Base-by-base conservation (phyloP, 2,329 filamentous ascomycete species). In the Penicillium italicum region DNA sequence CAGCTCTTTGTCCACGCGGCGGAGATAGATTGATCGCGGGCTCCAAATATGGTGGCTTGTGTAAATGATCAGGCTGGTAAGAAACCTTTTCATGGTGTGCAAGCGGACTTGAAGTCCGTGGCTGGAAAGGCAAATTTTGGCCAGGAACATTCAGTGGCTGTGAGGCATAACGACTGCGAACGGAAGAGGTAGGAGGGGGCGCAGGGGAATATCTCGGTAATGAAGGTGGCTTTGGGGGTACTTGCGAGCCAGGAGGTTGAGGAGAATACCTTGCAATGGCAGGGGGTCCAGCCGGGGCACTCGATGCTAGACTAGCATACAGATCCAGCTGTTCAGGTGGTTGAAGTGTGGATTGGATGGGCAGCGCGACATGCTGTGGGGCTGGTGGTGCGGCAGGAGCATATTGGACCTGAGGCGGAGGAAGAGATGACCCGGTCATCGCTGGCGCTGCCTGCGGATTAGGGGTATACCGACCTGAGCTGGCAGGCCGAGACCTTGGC, bases 61-160 rank as follows among this genome's bases (percentile, higher is more conserved):
- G 57, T 20, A 52, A 42, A 26, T 56, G 55, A n/a, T 66, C 62
- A 1, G 66, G 62, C 40, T 69, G 69, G 48, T 73, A 72, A 7
- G 69, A 71, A 31, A 62, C 60, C 52, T 72, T 74, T 46, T 74
- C 72, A 51, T 77, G 80, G 47, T 81, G 79, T 31, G 84, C 84
- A 16, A 87, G 74, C 16, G 84, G 84, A 68, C 84, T 86, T n/a
- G 84, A 86, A 7, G 83, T 86, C 53, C 84, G 78, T 18, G 84
- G 84, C 40, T 84, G 81, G 68, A 85, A 86, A 4, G 81, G 77
- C 57, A 84, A 75, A 14, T 59, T 57, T 36, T 67, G 65, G 4
- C 67, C 61, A 46, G 67, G 65, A 22, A 66, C 61, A 46, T 57
- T 60, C 31, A 69, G 53, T 16, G 69, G 73, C 59, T 69, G 77